phyloP scores from a whole-genome alignment of 1,284 basidiomycete species.

The Heliocybe sulcata region DNA sequence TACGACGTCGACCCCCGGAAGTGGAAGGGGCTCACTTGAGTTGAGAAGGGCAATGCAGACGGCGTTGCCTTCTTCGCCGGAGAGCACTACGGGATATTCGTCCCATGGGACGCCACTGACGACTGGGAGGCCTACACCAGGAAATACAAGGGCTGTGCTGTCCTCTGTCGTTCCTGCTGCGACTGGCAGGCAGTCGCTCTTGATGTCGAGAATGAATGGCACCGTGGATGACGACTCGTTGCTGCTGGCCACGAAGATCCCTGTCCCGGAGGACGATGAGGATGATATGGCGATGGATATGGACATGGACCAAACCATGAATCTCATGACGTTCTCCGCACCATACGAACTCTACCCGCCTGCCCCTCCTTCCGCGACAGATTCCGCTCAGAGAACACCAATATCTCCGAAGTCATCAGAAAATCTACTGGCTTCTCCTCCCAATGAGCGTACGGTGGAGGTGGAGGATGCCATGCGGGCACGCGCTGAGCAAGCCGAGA shows the following conservation, averaged over 20 bases:
- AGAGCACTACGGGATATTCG: conserved; percentile 18
- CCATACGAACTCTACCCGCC: conserved; percentile 48
- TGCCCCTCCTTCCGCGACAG: conserved; percentile 11
- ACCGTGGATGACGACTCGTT: conserved; percentile 52
- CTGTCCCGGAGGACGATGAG: conserved; percentile 63
- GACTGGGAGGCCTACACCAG: background rate
- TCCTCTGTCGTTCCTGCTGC: background rate
- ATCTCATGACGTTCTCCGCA: conserved; percentile 65
- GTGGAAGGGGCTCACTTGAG: conserved; percentile 20
- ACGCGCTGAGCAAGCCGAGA: conserved; percentile 83
- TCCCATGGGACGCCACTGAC: conserved; percentile 5
- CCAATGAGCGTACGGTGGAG: conserved; percentile 38
- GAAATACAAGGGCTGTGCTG: background rate
- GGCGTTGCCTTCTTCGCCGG: conserved; percentile 26
- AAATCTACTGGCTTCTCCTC: conserved; percentile 39
- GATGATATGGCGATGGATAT: conserved; percentile 19
- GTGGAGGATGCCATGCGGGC: conserved; percentile 81
- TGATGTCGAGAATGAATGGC: conserved; percentile 18
- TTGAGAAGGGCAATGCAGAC: conserved; percentile 40
- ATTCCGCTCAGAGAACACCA: conserved; percentile 15
- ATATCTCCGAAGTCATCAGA: conserved; percentile 18
- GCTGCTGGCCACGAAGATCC: conserved; percentile 60
- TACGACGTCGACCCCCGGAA: conserved; percentile 16
- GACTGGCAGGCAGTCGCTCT: conserved; percentile 27
- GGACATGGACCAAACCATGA: conserved; percentile 38